Base-by-base conservation (phyloP, 2,329 filamentous ascomycete species). In the Cytospora paraplurivora region DNA sequence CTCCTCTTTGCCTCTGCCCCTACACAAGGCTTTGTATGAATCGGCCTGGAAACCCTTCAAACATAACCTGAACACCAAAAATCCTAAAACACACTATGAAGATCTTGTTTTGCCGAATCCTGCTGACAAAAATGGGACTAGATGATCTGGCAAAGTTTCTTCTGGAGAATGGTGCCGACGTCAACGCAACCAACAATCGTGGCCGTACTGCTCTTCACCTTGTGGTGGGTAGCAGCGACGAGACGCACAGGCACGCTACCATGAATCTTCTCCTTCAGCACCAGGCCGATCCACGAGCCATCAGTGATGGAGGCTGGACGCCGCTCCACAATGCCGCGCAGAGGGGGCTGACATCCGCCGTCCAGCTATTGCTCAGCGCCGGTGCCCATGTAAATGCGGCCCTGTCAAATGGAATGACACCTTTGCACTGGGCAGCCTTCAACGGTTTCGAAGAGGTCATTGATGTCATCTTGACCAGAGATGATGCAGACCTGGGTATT, bases 381-480 rank as follows among this genome's bases (percentile, higher is more conserved):
- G 70, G 74, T 11, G 81, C 79, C 8, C 70, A 77, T 54, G 72
- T 82, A 32, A 81, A 83, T 68, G 77, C 78, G 13, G 73, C 74
- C 52, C 76, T 82, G 63, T 77, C 79, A 61, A 83, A 82, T 52
- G 79, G 78, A 17, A 84, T 82, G 81, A 83, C 80, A 13, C 77
- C 82, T 4, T 71, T 85, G 34, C 81, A 84, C 67, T 81, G 81
- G 76, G 81, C 82, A 1, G 81, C 81, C 11, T 79, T 82, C 64
- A 79, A 79, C 52, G 82, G 82, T 1, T 76, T 73, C 52, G 74
- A 76, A 65, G 73, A 74, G 12, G 78, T 82, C 15, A 79, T 81
- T 15, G 71, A 72, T 13, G 74, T 78, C 32, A 70, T 85, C 27
- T 66, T 84, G 19, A 68, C 68, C 17, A 65, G 68, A n/a, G 65